Evolutionary conservation across 2,329 filamentous ascomycete genomes (phyloP).

Genomic region (Cordyceps militaris): DNA sequence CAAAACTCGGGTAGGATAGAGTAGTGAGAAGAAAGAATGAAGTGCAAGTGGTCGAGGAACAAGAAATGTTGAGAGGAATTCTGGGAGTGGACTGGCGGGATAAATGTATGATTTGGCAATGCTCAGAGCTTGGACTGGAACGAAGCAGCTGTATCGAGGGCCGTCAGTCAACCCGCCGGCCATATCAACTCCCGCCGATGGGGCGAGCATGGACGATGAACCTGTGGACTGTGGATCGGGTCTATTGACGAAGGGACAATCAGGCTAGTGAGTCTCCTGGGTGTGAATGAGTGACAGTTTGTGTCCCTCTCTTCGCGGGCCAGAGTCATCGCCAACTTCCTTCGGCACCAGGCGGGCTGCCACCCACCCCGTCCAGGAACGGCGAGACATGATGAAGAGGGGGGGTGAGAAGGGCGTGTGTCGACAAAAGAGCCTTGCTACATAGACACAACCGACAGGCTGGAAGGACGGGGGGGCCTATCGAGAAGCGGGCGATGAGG

Average conservation of each 20-base stretch:
- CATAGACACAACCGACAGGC: not conserved
- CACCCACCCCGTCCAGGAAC: not conserved
- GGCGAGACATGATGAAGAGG: constrained; percentile 13
- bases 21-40: constrained; percentile 16
- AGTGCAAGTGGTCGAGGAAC: constrained; percentile 29
- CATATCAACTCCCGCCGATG: constrained; percentile 27
- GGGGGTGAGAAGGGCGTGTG: constrained; percentile 6
- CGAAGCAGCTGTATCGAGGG: constrained; percentile 25
- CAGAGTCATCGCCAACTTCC: not conserved
- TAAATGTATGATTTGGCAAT: constrained; percentile 33
- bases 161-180: constrained; percentile 22
- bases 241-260: constrained; percentile 10
- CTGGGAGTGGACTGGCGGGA: constrained; percentile 36
- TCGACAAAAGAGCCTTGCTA: not conserved
- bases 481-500: not conserved
- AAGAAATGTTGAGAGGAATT: constrained; percentile 40
- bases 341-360: not conserved
- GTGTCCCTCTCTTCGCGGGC: not conserved
- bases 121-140: constrained; percentile 31
- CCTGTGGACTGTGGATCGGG: constrained; percentile 12
- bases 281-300: not conserved
- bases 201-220: constrained; percentile 21
- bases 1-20: not conserved
- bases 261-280: constrained; percentile 4
- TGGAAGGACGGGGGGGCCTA: not conserved